These are phyloP conservation scores for Glaciozyma martinii DNA, from an alignment of 768 basidiomycete genomes.

Conservation along the genomic window DNA sequence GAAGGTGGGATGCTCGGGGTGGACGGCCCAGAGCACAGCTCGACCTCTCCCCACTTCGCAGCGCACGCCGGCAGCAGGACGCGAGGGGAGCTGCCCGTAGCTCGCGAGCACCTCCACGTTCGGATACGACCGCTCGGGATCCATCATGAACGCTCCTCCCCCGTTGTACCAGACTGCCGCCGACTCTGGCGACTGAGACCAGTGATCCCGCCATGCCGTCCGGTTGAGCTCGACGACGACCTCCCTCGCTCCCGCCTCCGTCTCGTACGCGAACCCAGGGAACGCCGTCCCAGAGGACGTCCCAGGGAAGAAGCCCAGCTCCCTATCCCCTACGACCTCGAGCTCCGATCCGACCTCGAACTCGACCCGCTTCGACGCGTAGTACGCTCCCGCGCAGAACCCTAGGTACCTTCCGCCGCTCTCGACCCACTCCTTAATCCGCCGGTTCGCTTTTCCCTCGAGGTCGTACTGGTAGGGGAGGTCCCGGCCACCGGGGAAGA, in stretches of 20 bases:
- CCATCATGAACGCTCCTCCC: slow-evolving; percentile 42
- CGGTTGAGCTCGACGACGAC: slow-evolving; percentile 37
- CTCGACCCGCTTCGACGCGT: slow-evolving; percentile 42
- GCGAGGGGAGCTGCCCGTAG: slow-evolving; percentile 36
- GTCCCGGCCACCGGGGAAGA: slow-evolving; percentile 58
- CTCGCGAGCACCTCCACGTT: slow-evolving; percentile 41
- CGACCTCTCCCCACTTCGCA: slow-evolving; percentile 46
- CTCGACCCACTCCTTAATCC: slow-evolving; percentile 55
- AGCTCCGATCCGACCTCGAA: slow-evolving; percentile 42
- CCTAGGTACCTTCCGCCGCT: slow-evolving; percentile 63
- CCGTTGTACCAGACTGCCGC: slow-evolving; percentile 46
- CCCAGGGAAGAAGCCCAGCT: slow-evolving; percentile 45
- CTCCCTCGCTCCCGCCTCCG: slow-evolving; percentile 44
- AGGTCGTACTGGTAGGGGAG: slow-evolving; percentile 43
- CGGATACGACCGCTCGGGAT: background rate
- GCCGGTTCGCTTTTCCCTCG: slow-evolving; percentile 40
- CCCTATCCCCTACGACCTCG: slow-evolving; percentile 43
- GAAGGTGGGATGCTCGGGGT: slow-evolving; percentile 50
- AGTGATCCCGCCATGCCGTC: slow-evolving; percentile 29
- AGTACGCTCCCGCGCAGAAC: slow-evolving; percentile 55
- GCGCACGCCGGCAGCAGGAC: slow-evolving; percentile 41
- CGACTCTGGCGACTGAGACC: slow-evolving; percentile 23
- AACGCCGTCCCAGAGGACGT: slow-evolving; percentile 43
- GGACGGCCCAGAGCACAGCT: slow-evolving; percentile 52
- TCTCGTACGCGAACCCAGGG: slow-evolving; percentile 44